Base-by-base conservation (phyloP, 2,329 filamentous ascomycete genomes). In the Monosporascus sp. region DNA sequence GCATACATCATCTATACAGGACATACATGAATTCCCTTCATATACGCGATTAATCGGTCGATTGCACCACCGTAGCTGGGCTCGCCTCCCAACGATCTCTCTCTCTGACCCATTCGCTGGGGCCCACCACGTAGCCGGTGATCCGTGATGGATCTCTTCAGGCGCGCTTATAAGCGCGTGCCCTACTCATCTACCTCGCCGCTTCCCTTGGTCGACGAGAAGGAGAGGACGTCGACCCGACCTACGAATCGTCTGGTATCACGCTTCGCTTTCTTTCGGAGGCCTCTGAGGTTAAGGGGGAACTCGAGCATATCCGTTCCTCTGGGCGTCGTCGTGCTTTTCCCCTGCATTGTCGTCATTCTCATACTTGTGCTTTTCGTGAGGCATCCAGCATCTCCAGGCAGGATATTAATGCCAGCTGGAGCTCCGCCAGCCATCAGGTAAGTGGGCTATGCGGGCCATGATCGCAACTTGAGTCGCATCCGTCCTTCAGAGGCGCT, bases 261-360 rank as follows among this genome's bases (percentile, higher is more conserved):
- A 42, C 76, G 79, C 50, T 77, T 95, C 65, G 86, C 88, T 57
- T 95, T 97, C 71, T 89, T 97, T 70, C 81, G 86, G 62, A 83
- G 90, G 67, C 89, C 93, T 49, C 83, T 99, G 77, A 86, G 92
- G 62, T 76, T 99, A 75, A 88, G 86, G 73, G 90, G 90, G 65
- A 96, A 96, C 72, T 97, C 92, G 51, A 89, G 87, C 66, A 84
- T 97, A 70, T 96, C 93, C 49, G 86, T 97, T 68, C 94, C 94
- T 25, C 77, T 99, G 50, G 93, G 93, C 61, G 85, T 97, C 67
- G 90, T 97, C 62, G 81, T 99, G 60, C 77, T 97, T 62, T 97
- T 97, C 69, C 94, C 94, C 60, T 84, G 88, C 68, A 86, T 97
- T 68, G 89, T 97, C 65, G 83, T 97, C 74, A 81, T 96, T 65